Percentiles rank a stretch among this genome's conserved stretches.
These are phyloP conservation scores for Candida maesae DNA, from an alignment of 805 yeast species.

Conservation along the genomic window DNA sequence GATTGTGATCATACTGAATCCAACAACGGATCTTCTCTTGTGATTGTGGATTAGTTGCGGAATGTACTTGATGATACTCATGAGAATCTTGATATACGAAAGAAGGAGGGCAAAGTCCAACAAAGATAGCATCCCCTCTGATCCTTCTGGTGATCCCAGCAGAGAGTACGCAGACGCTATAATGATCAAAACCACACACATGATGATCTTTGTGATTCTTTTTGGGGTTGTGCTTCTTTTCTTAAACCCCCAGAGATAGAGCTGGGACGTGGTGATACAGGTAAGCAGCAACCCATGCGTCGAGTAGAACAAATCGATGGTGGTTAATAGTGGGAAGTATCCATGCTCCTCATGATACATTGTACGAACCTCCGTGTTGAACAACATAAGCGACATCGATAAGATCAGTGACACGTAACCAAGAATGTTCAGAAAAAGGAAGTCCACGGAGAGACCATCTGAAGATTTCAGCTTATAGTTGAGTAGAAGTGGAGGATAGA, in stretches of 20 bases:
- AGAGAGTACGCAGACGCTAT: slow-evolving; percentile 9
- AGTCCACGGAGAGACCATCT: slow-evolving; percentile 49
- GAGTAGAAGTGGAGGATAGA: slow-evolving; percentile 45
- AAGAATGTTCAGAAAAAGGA: slow-evolving; percentile 39
- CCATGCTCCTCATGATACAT: slow-evolving; percentile 31
- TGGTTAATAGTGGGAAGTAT: slow-evolving; percentile 38
- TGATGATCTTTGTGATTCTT: slow-evolving; percentile 21
- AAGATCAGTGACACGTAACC: slow-evolving; percentile 44
- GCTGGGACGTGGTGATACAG: slow-evolving; percentile 37
- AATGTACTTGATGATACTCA: slow-evolving; percentile 50
- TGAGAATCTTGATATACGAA: slow-evolving; percentile 41
- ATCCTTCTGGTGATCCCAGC: slow-evolving; percentile 9
- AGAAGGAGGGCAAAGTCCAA: slow-evolving; percentile 33
- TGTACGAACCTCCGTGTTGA: slow-evolving; percentile 29
- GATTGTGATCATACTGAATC: slow-evolving; percentile 67
- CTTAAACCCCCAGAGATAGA: slow-evolving; percentile 29
- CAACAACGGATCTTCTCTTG: slow-evolving; percentile 72
- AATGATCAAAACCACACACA: slow-evolving; percentile 5
- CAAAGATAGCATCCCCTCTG: slow-evolving; percentile 17
- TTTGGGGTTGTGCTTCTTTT: slow-evolving; percentile 17
- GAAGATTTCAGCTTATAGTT: slow-evolving; percentile 39
- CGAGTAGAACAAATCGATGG: slow-evolving; percentile 44
- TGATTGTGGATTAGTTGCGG: slow-evolving; percentile 88
- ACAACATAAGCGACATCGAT: slow-evolving; percentile 42
- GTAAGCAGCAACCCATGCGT: slow-evolving; percentile 44